These are phyloP conservation scores for Colletotrichum sp. DNA, from an alignment of 2,329 filamentous ascomycete species.

Conservation along the genomic window DNA sequence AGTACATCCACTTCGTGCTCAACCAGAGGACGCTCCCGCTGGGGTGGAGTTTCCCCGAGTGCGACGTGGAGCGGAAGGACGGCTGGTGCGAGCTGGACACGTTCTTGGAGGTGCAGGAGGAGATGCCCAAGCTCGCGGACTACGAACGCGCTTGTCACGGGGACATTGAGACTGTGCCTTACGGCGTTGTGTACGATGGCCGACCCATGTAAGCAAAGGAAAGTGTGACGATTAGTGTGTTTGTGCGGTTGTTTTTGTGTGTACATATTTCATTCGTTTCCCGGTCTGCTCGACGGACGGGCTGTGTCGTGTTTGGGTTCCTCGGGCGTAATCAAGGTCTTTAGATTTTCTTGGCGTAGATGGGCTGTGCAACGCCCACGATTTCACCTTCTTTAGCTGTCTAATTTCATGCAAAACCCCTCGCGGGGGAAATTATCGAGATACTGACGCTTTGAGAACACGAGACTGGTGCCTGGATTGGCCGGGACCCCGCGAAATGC, in stretches of 20 bases:
- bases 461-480: not conserved
- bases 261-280: not conserved
- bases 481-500: not conserved
- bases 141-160: constrained; percentile 73
- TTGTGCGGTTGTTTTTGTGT: not conserved
- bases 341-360: not conserved
- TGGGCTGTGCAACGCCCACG: not conserved
- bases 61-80: constrained; percentile 66
- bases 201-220: constrained; percentile 29
- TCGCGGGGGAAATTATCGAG: not conserved
- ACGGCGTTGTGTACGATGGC: constrained; percentile 44
- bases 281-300: not conserved
- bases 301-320: not conserved
- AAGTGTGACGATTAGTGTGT: not conserved
- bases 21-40: constrained; percentile 78
- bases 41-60: constrained; percentile 68
- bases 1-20: constrained; percentile 75
- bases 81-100: constrained; percentile 79
- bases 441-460: not conserved
- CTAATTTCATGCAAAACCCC: not conserved
- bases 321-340: not conserved
- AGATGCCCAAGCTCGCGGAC: constrained; percentile 60
- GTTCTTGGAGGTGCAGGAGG: constrained; percentile 67
- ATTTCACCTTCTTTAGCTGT: not conserved
- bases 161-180: constrained; percentile 40